Conservation (phyloP, 2,329 filamentous ascomycete genomes). For the Coniochaeta sp. region DNA sequence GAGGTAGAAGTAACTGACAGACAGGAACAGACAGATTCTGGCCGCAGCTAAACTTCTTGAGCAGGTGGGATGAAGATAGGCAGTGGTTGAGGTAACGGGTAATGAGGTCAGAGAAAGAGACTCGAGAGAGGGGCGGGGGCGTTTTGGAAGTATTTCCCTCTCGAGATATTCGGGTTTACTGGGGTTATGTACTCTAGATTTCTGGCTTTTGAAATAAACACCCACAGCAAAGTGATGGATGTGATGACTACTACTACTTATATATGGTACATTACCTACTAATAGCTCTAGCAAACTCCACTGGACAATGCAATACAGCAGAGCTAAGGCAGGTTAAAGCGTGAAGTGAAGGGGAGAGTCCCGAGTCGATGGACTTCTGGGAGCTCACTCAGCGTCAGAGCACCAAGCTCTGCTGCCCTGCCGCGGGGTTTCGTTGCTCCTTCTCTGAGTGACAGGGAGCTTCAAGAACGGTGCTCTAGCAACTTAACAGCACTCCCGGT, state of each 20-base stretch:
- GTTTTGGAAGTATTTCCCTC: slow-evolving; percentile 1
- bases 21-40: background rate
- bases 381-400: slow-evolving; percentile 1
- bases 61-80: background rate
- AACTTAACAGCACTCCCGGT: background rate
- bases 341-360: background rate
- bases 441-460: background rate
- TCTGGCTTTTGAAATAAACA: background rate
- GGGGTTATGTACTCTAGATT: no score
- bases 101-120: slow-evolving; percentile 5
- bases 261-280: no score
- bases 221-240: background rate
- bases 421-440: background rate
- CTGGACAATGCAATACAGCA: background rate
- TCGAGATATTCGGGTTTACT: background rate
- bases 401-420: background rate
- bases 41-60: background rate
- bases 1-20: slow-evolving; percentile 2
- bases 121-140: background rate
- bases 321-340: background rate
- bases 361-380: background rate
- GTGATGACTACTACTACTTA: no score
- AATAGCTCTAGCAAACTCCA: background rate
- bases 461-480: background rate
- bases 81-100: no score